phyloP scores from a whole-genome alignment of 345 rosid genomes.

The Aquilaria sinensis region DNA sequence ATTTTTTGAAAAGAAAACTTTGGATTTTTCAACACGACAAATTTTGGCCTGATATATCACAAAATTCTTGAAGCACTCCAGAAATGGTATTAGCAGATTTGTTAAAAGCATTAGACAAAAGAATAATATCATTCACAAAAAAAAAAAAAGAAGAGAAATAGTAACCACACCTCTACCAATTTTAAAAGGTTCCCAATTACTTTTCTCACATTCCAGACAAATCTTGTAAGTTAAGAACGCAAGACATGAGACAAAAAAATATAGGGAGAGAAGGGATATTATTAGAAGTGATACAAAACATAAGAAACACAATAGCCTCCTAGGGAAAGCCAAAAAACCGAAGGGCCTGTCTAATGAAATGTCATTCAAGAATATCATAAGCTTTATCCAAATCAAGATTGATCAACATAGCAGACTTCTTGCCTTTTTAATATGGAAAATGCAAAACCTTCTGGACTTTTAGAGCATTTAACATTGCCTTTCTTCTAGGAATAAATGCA shows the following conservation, averaged over 20 bases:
- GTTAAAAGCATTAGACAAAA: neutral
- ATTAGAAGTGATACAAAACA: neutral
- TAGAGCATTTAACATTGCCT: neutral
- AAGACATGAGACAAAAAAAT: neutral
- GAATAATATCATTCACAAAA: neutral
- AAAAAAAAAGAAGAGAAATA: too few relatives aligned
- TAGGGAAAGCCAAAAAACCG: neutral
- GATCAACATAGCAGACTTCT: neutral
- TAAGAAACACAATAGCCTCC: neutral
- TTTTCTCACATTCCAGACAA: neutral
- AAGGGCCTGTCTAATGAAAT: neutral
- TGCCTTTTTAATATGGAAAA: neutral
- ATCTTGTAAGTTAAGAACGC: neutral
- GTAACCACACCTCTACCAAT: neutral
- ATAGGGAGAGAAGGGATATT: neutral
- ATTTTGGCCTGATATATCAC: too few relatives aligned
- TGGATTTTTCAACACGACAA: too few relatives aligned
- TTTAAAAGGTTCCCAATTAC: neutral
- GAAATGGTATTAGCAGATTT: neutral
- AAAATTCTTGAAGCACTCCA: neutral
- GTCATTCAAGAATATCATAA: neutral
- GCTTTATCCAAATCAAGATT: neutral
- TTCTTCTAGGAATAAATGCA: neutral
- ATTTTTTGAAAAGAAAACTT: neutral
- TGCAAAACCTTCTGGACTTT: neutral